Evolutionary conservation across 225 moss, liverwort and hornwort genomes (phyloP).

Genomic region (Physcomitrium patens): DNA sequence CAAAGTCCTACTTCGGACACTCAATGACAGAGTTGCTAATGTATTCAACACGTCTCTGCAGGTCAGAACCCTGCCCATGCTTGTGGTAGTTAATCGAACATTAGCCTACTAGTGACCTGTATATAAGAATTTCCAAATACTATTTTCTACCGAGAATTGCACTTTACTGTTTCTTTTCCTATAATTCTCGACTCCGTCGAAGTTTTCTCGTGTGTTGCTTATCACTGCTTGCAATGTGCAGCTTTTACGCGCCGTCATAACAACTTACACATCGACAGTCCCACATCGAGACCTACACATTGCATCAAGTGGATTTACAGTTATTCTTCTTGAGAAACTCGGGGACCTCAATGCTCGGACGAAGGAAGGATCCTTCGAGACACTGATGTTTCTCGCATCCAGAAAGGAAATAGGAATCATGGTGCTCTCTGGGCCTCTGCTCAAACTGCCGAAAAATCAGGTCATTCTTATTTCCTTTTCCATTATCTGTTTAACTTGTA

Average conservation of each 20-base stretch:
- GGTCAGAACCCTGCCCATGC: slow-evolving; percentile 48
- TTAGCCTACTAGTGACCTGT: background rate
- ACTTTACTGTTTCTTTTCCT: background rate
- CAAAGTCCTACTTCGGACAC: slow-evolving; percentile 74
- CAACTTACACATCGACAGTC: slow-evolving; percentile 45
- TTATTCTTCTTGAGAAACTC: slow-evolving; percentile 84
- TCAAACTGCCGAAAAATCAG: slow-evolving; percentile 80
- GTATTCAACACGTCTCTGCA: slow-evolving; percentile 82
- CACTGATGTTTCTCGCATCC: slow-evolving; percentile 87
- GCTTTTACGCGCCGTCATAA: slow-evolving; percentile 46
- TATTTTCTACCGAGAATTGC: background rate
- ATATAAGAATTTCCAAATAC: background rate
- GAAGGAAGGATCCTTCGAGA: slow-evolving; percentile 81
- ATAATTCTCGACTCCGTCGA: background rate
- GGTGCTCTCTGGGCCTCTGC: slow-evolving; percentile 68
- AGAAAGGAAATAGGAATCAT: slow-evolving; percentile 88
- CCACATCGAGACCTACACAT: slow-evolving; percentile 75
- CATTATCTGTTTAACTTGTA: background rate
- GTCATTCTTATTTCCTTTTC: slow-evolving; percentile 36
- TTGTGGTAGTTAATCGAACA: background rate
- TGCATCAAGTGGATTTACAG: slow-evolving; percentile 55
- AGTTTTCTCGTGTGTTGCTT: background rate
- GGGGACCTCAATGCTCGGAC: slow-evolving; percentile 90
- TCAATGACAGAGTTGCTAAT: slow-evolving; percentile 84
- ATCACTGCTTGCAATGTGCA: slow-evolving; percentile 24